A percentile compares a stretch with the other conserved stretches of the same genome.
Evolutionary conservation across 1,284 basidiomycete genomes (phyloP).

Genomic region (Sanghuangporus baumii): DNA sequence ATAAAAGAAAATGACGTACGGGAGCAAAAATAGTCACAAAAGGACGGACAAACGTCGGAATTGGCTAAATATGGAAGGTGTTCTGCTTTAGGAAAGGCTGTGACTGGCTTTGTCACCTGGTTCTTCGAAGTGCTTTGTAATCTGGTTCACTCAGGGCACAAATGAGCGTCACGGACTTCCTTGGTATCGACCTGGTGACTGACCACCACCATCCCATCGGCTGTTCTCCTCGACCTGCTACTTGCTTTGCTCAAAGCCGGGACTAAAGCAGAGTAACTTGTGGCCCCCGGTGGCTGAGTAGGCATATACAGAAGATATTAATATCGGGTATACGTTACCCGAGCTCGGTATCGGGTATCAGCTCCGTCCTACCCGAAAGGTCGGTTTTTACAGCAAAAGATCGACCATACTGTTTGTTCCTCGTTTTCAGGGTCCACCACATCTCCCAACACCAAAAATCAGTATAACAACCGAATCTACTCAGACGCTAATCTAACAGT

Average conservation of each 20-base stretch:
- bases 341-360: conserved; percentile 1
- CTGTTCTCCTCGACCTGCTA: neutral
- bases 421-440: neutral
- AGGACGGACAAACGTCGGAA: neutral
- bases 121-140: neutral
- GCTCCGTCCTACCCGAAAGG: neutral
- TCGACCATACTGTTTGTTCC: neutral
- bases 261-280: neutral
- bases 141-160: neutral
- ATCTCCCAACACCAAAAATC: neutral
- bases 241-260: neutral
- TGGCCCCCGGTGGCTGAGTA: neutral
- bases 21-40: neutral
- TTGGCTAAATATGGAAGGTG: neutral
- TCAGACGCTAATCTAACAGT: conserved; percentile 1
- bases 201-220: neutral
- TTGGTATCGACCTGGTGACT: neutral
- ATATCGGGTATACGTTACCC: neutral
- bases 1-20: neutral
- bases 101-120: neutral
- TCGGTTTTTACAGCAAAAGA: neutral
- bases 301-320: neutral
- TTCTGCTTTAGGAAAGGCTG: too few species aligned
- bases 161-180: neutral
- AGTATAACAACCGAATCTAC: neutral